phyloP scores from a whole-genome alignment of 163 green algal genomes.

The Scenedesmus sp. region DNA sequence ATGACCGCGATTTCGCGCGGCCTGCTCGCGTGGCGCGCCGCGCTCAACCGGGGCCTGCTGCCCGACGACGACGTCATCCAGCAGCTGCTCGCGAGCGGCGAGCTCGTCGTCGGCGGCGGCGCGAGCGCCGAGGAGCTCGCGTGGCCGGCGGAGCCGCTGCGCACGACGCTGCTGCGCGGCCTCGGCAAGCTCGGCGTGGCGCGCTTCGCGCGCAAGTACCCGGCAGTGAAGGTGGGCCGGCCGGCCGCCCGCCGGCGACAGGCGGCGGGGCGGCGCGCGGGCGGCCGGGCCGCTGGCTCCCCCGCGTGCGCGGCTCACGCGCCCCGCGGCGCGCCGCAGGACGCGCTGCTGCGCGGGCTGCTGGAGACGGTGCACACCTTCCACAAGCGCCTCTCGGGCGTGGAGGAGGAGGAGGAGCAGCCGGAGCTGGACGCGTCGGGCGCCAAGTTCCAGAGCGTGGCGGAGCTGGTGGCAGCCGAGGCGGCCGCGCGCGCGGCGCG shows the following conservation, averaged over 20 bases:
- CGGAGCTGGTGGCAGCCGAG: conserved; percentile 72
- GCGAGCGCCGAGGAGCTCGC: conserved; percentile 49
- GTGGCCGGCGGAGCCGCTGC: conserved; percentile 81
- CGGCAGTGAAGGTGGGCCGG: conserved; percentile 57
- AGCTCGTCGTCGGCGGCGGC: conserved; percentile 37
- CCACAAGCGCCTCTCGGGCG: conserved; percentile 60
- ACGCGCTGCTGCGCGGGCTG: conserved; percentile 72
- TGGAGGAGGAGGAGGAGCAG: conserved; percentile 53
- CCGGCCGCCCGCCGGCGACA: no score
- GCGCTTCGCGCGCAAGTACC: conserved; percentile 82
- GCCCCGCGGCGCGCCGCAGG: no score
- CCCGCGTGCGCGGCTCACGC: no score
- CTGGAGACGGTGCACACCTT: conserved; percentile 75
- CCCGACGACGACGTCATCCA: conserved; percentile 75
- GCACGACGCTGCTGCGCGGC: conserved; percentile 59
- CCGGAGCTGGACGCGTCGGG: conserved; percentile 65
- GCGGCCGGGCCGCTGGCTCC: no score
- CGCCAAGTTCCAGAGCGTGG: conserved; percentile 69
- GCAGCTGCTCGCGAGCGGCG: conserved; percentile 63
- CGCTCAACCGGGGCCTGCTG: conserved; percentile 74
- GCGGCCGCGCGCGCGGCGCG: conserved; percentile 44
- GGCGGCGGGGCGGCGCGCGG: no score
- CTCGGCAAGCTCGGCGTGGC: conserved; percentile 74
- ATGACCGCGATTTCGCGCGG: conserved; percentile 69
- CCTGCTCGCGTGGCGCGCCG: conserved; percentile 67